A percentile compares a stretch with the other conserved stretches of the same genome.
Conservation (phyloP, 108 stramenopile genomes). For the Skeletonema costatum region DNA sequence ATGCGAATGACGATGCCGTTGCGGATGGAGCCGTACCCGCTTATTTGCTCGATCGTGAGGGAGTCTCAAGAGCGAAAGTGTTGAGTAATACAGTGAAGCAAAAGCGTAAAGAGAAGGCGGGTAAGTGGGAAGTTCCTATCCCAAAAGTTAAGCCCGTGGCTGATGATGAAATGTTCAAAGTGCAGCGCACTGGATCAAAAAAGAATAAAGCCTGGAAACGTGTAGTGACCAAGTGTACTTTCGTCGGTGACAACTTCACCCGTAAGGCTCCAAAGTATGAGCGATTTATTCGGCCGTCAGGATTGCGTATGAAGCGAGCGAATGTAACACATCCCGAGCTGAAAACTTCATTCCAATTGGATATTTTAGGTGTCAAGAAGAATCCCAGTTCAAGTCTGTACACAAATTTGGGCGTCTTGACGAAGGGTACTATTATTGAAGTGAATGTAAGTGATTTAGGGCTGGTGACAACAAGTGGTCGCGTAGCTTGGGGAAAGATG, state of each 20-base stretch:
- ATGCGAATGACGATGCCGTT: constrained; percentile 94
- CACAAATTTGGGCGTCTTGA: constrained; percentile 98
- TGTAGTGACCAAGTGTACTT: constrained; percentile 98
- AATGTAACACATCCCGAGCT: constrained; percentile 99
- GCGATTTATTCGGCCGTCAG: constrained; percentile 98
- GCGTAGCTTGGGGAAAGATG: constrained; percentile 99
- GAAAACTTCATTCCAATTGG: constrained; percentile 98
- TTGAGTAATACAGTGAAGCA: constrained; percentile 99
- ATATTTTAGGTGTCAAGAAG: constrained; percentile 99
- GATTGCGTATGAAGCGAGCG: constrained; percentile 97
- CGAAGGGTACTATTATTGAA: constrained; percentile 99
- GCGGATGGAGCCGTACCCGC: constrained; percentile 97
- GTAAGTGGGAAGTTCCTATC: constrained; percentile 99
- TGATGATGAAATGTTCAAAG: constrained; percentile 99
- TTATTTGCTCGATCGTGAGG: constrained; percentile 98
- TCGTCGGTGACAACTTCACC: constrained; percentile 97
- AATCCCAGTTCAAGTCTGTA: constrained; percentile 94
- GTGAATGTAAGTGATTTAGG: constrained; percentile 98
- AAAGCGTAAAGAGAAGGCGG: constrained; percentile 99
- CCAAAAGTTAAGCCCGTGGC: constrained; percentile 99
- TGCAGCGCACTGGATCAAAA: constrained; percentile 90
- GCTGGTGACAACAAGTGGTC: constrained; percentile 97
- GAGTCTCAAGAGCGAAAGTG: constrained; percentile 97
- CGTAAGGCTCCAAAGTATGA: constrained; percentile 99
- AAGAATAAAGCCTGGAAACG: constrained; percentile 98